Percentiles rank a stretch among this genome's conserved stretches.
These are phyloP conservation scores for Sporothrix globosa DNA, from an alignment of 2,329 filamentous ascomycete species.

Conservation along the genomic window DNA sequence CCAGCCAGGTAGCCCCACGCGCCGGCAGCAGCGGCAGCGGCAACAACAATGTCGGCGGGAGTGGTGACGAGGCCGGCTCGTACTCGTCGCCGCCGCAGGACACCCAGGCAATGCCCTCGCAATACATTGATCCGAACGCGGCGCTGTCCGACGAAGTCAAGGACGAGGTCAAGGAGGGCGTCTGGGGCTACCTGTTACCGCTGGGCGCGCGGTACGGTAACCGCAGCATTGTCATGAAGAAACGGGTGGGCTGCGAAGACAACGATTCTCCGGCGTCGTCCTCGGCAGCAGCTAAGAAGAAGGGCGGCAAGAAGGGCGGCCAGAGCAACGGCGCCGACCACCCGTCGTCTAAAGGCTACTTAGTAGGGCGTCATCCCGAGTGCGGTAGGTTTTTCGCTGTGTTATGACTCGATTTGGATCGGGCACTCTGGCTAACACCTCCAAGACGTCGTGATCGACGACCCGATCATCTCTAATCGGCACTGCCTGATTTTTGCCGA, in stretches of 20 bases:
- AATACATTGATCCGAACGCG: constrained; percentile 73
- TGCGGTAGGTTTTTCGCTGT: constrained; percentile 67
- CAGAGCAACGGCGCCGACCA: constrained; percentile 52
- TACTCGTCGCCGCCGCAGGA: constrained; percentile 64
- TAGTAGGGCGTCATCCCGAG: constrained; percentile 91
- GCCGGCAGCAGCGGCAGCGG: constrained; percentile 40
- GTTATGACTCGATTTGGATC: background rate
- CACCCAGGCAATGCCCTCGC: constrained; percentile 74
- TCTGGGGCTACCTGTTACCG: constrained; percentile 94
- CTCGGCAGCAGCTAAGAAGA: constrained; percentile 46
- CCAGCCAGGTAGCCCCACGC: constrained; percentile 58
- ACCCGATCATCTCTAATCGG: constrained; percentile 83
- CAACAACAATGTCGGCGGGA: background rate
- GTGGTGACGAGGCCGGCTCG: constrained; percentile 46
- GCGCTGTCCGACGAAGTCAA: constrained; percentile 79
- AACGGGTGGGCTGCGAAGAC: constrained; percentile 68
- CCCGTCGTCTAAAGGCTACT: constrained; percentile 75
- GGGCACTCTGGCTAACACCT: background rate
- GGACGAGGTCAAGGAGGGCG: constrained; percentile 79
- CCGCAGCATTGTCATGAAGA: constrained; percentile 73
- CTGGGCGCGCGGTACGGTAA: constrained; percentile 69
- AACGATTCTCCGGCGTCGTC: constrained; percentile 42
- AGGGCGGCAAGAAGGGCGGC: constrained; percentile 52
- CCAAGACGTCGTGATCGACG: constrained; percentile 72
- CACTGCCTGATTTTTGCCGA: constrained; percentile 59